Conservation (phyloP, 2,329 filamentous ascomycete species). For the Fusarium algeriense region DNA sequence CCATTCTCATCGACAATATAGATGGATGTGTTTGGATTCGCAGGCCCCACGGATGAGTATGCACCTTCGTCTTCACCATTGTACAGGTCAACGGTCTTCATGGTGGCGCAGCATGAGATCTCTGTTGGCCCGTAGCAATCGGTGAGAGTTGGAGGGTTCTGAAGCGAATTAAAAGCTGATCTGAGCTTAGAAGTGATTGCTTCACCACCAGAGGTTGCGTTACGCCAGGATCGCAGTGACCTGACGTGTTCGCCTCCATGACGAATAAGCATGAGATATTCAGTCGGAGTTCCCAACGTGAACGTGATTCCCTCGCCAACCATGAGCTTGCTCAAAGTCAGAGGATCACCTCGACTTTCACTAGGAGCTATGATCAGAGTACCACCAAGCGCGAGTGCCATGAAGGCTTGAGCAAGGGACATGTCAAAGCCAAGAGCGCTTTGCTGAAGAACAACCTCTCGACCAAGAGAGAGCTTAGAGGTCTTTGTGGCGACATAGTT, state of each 20-base stretch:
- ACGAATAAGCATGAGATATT: neutral
- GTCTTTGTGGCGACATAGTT: neutral
- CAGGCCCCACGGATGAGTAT: neutral
- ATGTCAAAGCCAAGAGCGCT: neutral
- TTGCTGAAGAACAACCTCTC: neutral
- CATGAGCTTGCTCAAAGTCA: neutral
- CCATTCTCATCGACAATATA: neutral
- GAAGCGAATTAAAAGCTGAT: rapidly evolving
- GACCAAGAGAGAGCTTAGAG: neutral
- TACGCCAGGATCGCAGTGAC: neutral
- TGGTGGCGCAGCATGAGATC: slow-evolving; percentile 5
- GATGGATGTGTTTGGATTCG: neutral
- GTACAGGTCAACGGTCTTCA: neutral
- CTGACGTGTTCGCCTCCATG: neutral
- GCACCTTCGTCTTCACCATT: rapidly evolving
- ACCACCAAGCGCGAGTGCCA: neutral
- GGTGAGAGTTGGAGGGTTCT: neutral
- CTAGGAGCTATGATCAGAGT: rapidly evolving
- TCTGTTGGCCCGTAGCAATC: neutral
- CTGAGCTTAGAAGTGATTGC: neutral
- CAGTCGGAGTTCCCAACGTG: neutral
- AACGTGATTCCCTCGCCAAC: neutral
- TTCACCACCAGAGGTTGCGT: neutral
- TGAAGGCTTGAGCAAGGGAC: neutral
- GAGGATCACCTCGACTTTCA: neutral